Percentiles rank a stretch among this genome's conserved stretches.
phyloP scores from a whole-genome alignment of 139 green algal genomes.

The Dunaliella primolecta region DNA sequence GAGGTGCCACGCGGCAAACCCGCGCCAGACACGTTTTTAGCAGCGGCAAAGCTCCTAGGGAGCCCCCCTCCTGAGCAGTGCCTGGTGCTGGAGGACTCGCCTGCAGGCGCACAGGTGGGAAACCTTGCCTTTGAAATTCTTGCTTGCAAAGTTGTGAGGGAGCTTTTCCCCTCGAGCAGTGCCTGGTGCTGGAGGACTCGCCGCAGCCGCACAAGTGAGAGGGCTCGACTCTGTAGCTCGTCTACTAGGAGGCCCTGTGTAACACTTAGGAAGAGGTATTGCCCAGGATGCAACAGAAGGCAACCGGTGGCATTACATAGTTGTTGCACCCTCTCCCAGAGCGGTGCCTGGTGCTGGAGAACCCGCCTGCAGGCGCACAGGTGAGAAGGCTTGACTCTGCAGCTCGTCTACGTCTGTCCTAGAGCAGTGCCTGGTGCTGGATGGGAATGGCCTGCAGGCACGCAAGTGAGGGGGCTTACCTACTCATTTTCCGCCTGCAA shows the following conservation, averaged over 20 bases:
- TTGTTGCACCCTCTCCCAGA: too few relatives aligned
- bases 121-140: too few relatives aligned
- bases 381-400: conserved; percentile 37
- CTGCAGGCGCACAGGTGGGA: conserved; percentile 58
- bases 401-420: too few relatives aligned
- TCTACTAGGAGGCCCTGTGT: too few relatives aligned
- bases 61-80: conserved; percentile 45
- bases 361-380: conserved; percentile 70
- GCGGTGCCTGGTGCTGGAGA: conserved; percentile 90
- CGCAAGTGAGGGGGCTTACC: too few relatives aligned
- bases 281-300: too few relatives aligned
- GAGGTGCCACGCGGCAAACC: conserved; percentile 78
- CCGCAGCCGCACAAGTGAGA: conserved; percentile 61
- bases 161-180: conserved; percentile 39
- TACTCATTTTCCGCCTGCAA: too few relatives aligned
- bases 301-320: too few relatives aligned
- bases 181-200: conserved; percentile 88
- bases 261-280: too few relatives aligned
- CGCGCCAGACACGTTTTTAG: conserved; percentile 80
- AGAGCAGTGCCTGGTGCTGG: too few relatives aligned
- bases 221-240: too few relatives aligned
- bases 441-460: too few relatives aligned
- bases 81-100: conserved; percentile 88
- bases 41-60: conserved; percentile 51
- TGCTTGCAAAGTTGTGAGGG: conserved; percentile 53